phyloP scores from a whole-genome alignment of 176 grass and related monocot genomes.

The Metroxylon sagu region DNA sequence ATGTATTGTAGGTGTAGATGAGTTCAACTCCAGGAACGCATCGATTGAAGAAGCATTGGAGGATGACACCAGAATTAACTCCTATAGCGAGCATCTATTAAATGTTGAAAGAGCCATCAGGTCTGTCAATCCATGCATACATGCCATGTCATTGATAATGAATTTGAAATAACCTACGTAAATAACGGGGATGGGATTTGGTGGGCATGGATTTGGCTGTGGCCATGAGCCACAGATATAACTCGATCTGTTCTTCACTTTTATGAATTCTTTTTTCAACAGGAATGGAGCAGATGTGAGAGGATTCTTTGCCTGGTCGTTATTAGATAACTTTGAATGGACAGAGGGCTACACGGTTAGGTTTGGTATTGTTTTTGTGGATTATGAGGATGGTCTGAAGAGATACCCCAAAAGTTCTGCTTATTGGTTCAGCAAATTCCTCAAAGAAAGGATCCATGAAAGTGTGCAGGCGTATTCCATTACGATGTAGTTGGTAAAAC shows the following conservation, averaged over 20 bases:
- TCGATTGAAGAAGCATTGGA: slow-evolving; percentile 50
- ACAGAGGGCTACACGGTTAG: slow-evolving; percentile 74
- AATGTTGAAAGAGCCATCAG: slow-evolving; percentile 43
- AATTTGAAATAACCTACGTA: too few relatives aligned
- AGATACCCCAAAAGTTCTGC: slow-evolving; percentile 70
- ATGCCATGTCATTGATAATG: background rate
- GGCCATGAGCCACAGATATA: too few relatives aligned
- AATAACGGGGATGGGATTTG: too few relatives aligned
- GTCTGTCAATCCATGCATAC: slow-evolving; percentile 26
- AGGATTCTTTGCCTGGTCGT: slow-evolving; percentile 82
- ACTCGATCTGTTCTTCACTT: too few relatives aligned
- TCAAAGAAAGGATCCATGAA: slow-evolving; percentile 11
- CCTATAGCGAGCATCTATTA: slow-evolving; percentile 49
- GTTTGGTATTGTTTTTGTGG: slow-evolving; percentile 59
- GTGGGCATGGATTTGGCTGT: too few relatives aligned
- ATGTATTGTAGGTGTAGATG: slow-evolving; percentile 47
- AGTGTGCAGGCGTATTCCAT: too few relatives aligned
- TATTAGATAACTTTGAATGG: slow-evolving; percentile 93
- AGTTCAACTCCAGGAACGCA: slow-evolving; percentile 47
- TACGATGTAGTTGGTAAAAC: too few relatives aligned
- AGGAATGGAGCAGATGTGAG: slow-evolving; percentile 53
- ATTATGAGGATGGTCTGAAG: slow-evolving; percentile 64
- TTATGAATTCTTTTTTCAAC: slow-evolving; percentile 13
- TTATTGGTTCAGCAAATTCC: slow-evolving; percentile 58
- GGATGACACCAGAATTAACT: slow-evolving; percentile 58